Percentiles rank a stretch among this genome's conserved stretches.
Evolutionary conservation across 2,329 filamentous ascomycete species (phyloP).

Genomic region (Aspergillus transmontanensis): DNA sequence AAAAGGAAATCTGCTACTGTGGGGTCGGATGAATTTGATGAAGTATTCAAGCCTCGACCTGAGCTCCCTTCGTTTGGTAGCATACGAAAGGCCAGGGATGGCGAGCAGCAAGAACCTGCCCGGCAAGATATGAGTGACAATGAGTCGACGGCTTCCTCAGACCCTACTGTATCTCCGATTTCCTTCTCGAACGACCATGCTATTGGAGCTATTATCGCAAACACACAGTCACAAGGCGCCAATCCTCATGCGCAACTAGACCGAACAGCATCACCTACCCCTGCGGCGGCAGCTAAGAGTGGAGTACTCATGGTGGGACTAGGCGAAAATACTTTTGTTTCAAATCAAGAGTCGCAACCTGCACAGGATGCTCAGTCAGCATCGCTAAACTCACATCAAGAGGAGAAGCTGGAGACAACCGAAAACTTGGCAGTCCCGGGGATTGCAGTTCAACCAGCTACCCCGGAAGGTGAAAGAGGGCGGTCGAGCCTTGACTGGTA

Average conservation of each 20-base stretch:
- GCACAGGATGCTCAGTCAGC: neutral
- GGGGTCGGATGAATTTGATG: slow-evolving; percentile 55
- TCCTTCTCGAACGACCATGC: slow-evolving; percentile 55
- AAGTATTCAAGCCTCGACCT: slow-evolving; percentile 60
- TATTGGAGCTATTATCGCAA: slow-evolving; percentile 53
- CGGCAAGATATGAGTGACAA: slow-evolving; percentile 32
- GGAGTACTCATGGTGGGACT: slow-evolving; percentile 3
- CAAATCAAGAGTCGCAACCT: slow-evolving; percentile 2
- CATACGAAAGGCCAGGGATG: slow-evolving; percentile 52
- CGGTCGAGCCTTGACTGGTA: slow-evolving; percentile 46
- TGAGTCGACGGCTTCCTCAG: slow-evolving; percentile 40
- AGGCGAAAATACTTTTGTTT: neutral
- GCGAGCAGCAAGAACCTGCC: slow-evolving; percentile 19
- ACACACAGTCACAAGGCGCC: slow-evolving; percentile 30
- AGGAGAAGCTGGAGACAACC: neutral
- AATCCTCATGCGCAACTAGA: neutral
- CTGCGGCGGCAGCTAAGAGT: slow-evolving; percentile 2
- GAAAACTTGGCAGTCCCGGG: slow-evolving; percentile 38
- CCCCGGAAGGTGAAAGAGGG: slow-evolving; percentile 46
- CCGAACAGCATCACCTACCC: neutral
- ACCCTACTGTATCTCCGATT: slow-evolving; percentile 46
- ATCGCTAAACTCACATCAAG: slow-evolving; percentile 6
- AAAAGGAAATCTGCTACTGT: slow-evolving; percentile 34
- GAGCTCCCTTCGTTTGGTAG: slow-evolving; percentile 66
- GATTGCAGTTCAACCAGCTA: slow-evolving; percentile 51